A percentile compares a stretch with the other conserved stretches of the same genome.
Evolutionary conservation across 768 basidiomycete genomes (phyloP).

Genomic region (Mycena crocata): DNA sequence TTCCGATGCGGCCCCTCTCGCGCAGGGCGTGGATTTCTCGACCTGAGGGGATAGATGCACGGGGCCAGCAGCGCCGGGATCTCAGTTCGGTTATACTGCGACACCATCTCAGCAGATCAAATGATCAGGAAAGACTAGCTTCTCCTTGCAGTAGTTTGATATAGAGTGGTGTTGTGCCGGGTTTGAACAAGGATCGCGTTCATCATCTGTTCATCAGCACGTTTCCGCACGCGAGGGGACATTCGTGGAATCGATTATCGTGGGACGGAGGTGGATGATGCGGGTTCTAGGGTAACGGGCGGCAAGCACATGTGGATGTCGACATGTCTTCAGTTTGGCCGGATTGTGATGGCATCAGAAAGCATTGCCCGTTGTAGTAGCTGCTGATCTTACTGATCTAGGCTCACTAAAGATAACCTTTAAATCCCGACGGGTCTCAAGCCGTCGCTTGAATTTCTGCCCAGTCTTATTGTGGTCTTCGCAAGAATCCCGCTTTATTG

Average conservation of each 20-base stretch:
- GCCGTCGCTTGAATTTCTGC: constrained; percentile 25
- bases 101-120: constrained; percentile 20
- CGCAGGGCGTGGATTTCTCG: constrained; percentile 92
- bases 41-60: constrained; percentile 45
- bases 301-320: constrained; percentile 24
- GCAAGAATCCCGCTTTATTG: not conserved
- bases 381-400: not conserved
- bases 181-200: constrained; percentile 1
- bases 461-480: constrained; percentile 20
- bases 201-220: constrained; percentile 23
- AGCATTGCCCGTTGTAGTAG: constrained; percentile 21
- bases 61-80: constrained; percentile 17
- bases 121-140: constrained; percentile 11
- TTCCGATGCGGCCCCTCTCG: constrained; percentile 88
- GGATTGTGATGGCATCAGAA: constrained; percentile 18
- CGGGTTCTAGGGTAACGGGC: constrained; percentile 10
- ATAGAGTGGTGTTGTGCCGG: constrained; percentile 7
- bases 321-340: constrained; percentile 25
- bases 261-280: too few species aligned
- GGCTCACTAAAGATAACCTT: constrained; percentile 23
- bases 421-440: constrained; percentile 24
- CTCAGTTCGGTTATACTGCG: constrained; percentile 28
- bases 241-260: constrained; percentile 33
- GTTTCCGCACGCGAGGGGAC: constrained; percentile 28
- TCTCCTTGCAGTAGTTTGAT: constrained; percentile 32